Conservation (phyloP, 805 yeast species). For the Kazachstania africana region DNA sequence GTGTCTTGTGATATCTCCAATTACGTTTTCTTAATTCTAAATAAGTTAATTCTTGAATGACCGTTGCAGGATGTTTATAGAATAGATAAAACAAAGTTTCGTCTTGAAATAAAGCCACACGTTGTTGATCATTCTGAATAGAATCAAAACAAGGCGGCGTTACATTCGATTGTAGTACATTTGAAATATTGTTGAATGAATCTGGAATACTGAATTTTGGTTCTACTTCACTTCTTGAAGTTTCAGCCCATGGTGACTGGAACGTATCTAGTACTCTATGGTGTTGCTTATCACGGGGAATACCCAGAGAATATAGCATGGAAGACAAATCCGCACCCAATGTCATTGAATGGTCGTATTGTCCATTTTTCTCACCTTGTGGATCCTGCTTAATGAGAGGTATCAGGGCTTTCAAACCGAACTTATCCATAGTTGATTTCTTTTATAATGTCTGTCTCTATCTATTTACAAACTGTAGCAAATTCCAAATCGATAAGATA, state of each 20-base stretch:
- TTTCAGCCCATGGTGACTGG: slow-evolving; percentile 93
- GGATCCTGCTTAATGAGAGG: slow-evolving; percentile 22
- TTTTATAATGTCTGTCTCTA: not conserved
- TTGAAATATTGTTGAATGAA: slow-evolving; percentile 32
- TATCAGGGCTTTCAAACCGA: slow-evolving; percentile 23
- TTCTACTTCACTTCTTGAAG: slow-evolving; percentile 80
- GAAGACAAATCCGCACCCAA: slow-evolving; percentile 26
- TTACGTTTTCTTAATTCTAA: slow-evolving; percentile 81
- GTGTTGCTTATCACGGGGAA: slow-evolving; percentile 16
- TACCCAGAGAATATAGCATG: slow-evolving; percentile 24
- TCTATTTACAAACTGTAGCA: no score
- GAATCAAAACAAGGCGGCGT: slow-evolving; percentile 25
- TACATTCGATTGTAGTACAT: slow-evolving; percentile 19
- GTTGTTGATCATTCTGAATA: slow-evolving; percentile 30
- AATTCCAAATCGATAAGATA: no score
- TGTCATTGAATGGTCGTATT: slow-evolving; percentile 24
- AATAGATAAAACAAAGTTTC: slow-evolving; percentile 90
- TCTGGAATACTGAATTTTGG: slow-evolving; percentile 65
- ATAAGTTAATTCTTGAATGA: slow-evolving; percentile 87
- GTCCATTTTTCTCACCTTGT: slow-evolving; percentile 9
- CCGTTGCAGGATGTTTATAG: slow-evolving; percentile 86
- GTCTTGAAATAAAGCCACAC: slow-evolving; percentile 60
- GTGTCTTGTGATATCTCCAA: slow-evolving; percentile 94
- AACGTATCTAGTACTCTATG: slow-evolving; percentile 36
- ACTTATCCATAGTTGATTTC: slow-evolving; percentile 20